Percentiles rank a stretch among this genome's conserved stretches.
Evolutionary conservation across 257 asterid species (phyloP).

Genomic region (Nicotiana tomentosiformis): DNA sequence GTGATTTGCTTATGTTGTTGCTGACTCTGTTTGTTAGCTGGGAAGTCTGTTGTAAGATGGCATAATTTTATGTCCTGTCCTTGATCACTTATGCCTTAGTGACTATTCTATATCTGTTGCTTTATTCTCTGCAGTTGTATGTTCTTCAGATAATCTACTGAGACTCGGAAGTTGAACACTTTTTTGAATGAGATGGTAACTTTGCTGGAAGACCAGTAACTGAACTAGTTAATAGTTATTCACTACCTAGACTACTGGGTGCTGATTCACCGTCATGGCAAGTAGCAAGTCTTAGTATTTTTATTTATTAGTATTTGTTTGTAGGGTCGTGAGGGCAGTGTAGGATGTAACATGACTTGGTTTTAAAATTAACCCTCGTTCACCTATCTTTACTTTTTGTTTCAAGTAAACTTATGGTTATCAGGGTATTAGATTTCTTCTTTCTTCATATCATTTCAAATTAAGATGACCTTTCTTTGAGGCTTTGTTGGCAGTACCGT

Average conservation of each 20-base stretch:
- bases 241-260: not conserved
- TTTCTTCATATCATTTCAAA: not conserved
- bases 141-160: not conserved
- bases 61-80: not conserved
- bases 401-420: not conserved
- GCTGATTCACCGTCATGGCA: not conserved
- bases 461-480: not conserved
- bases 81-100: not conserved
- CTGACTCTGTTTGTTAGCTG: not conserved
- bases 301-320: not conserved
- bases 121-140: not conserved
- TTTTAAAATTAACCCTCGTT: not conserved
- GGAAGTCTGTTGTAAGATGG: not conserved
- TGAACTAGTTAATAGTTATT: not conserved
- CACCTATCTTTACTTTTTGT: not conserved
- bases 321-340: not conserved
- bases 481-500: not conserved
- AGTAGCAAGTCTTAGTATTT: not conserved
- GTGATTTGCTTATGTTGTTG: not conserved
- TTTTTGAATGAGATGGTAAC: not conserved
- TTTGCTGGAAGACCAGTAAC: not conserved
- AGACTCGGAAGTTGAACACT: not conserved
- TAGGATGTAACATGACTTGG: not conserved
- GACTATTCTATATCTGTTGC: not conserved
- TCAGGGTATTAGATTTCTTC: too few species aligned